Percentiles rank a stretch among this genome's conserved stretches.
Conservation (phyloP, 768 basidiomycete species). For the Leccinum truebloodii region DNA sequence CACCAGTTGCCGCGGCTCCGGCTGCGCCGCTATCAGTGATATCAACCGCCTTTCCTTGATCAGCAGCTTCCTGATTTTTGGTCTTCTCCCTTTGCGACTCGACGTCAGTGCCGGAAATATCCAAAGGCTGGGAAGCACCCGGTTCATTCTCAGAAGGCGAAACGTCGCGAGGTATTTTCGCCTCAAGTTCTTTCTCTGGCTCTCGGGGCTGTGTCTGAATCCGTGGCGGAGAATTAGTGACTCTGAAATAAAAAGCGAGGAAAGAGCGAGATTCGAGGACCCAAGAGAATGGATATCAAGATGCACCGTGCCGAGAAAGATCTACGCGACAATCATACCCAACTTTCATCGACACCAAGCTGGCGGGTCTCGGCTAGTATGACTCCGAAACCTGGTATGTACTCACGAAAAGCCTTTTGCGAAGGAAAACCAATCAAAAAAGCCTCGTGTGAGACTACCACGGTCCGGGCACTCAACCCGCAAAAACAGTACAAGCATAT, state of each 20-base stretch:
- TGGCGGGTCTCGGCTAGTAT: background rate
- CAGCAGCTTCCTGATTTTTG: background rate
- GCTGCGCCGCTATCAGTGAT: background rate
- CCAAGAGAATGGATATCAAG: background rate
- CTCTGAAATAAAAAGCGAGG: background rate
- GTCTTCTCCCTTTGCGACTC: conserved; percentile 5
- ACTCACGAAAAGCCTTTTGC: background rate
- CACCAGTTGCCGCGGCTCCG: background rate
- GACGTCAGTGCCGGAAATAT: background rate
- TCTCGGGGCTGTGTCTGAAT: conserved; percentile 6
- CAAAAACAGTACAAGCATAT: background rate
- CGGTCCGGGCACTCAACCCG: background rate
- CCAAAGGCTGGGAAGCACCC: background rate
- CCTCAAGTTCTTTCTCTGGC: background rate
- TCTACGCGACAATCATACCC: background rate
- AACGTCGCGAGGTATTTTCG: conserved; percentile 1
- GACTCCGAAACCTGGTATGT: background rate
- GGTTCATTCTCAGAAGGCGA: background rate
- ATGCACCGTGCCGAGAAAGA: background rate
- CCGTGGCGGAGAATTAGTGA: conserved; percentile 8
- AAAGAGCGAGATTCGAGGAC: background rate
- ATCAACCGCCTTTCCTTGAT: background rate
- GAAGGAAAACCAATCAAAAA: conserved; percentile 1
- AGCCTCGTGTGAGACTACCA: background rate
- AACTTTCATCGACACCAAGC: background rate